Conservation (phyloP, 164 flowering plant genomes). For the Liquidambar formosana region DNA sequence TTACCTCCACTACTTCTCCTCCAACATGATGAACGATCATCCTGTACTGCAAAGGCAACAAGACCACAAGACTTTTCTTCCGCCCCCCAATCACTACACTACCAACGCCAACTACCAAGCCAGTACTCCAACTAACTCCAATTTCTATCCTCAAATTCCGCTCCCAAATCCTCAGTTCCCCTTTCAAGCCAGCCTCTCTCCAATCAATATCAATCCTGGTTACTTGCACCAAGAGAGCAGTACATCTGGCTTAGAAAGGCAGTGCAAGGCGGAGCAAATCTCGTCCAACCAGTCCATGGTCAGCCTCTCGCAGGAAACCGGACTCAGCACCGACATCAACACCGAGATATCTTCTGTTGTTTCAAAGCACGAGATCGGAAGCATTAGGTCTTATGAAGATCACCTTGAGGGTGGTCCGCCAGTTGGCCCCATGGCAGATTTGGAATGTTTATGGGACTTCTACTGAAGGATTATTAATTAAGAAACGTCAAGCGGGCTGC, state of each 20-base stretch:
- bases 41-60: not conserved
- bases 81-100: slow-evolving; percentile 18
- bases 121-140: slow-evolving; percentile 8
- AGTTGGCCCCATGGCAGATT: slow-evolving; percentile 26
- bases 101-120: no score
- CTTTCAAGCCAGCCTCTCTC: slow-evolving; percentile 17
- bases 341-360: slow-evolving; percentile 54
- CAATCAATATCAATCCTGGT: slow-evolving; percentile 16
- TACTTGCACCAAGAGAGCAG: slow-evolving; percentile 22
- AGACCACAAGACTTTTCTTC: slow-evolving; percentile 18
- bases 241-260: slow-evolving; percentile 16
- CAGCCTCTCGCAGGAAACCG: slow-evolving; percentile 52
- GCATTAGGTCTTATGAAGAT: slow-evolving; percentile 19
- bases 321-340: slow-evolving; percentile 38
- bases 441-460: slow-evolving; percentile 46
- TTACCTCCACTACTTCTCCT: slow-evolving; percentile 15
- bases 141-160: slow-evolving; percentile 23
- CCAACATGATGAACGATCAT: slow-evolving; percentile 7
- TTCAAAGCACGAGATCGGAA: slow-evolving; percentile 29
- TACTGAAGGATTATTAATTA: slow-evolving; percentile 24
- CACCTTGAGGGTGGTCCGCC: slow-evolving; percentile 22
- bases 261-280: slow-evolving; percentile 43
- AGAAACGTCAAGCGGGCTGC: not conserved
- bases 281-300: slow-evolving; percentile 44
- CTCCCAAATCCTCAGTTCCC: slow-evolving; percentile 17